Evolutionary conservation across 2,329 filamentous ascomycete genomes (phyloP).

Genomic region (Fusarium robinianum): DNA sequence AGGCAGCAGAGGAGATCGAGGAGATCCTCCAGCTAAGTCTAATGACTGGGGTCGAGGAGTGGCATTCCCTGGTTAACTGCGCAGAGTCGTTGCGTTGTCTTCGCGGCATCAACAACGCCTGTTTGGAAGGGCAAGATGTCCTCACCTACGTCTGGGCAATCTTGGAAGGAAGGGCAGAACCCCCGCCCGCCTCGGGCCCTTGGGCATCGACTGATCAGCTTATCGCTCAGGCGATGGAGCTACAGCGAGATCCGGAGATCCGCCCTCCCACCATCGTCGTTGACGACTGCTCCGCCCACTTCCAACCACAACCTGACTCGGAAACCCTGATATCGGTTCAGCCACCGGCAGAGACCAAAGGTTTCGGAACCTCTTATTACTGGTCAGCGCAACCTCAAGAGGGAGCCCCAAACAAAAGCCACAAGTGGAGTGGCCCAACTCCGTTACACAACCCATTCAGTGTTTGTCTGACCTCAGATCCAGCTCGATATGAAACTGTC

Average conservation of each 20-base stretch:
- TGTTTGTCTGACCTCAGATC: no score
- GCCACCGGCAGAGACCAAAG: slow-evolving; percentile 15
- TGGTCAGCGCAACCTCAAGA: slow-evolving; percentile 33
- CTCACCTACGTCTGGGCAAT: slow-evolving; percentile 40
- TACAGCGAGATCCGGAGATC: slow-evolving; percentile 33
- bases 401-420: slow-evolving; percentile 17
- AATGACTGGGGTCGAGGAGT: slow-evolving; percentile 42
- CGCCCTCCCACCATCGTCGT: no score
- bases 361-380: slow-evolving; percentile 35
- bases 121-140: slow-evolving; percentile 42
- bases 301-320: slow-evolving; percentile 12
- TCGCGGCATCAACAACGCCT: slow-evolving; percentile 13
- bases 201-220: slow-evolving; percentile 46
- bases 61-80: slow-evolving; percentile 42
- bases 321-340: slow-evolving; percentile 1
- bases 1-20: slow-evolving; percentile 37
- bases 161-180: slow-evolving; percentile 16
- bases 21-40: slow-evolving; percentile 40
- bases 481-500: no score
- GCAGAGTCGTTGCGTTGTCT: slow-evolving; percentile 37
- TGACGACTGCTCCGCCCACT: no score
- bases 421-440: slow-evolving; percentile 16
- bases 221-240: slow-evolving; percentile 38
- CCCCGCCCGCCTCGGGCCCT: slow-evolving; percentile 17
- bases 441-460: no score